Evolutionary conservation across 1,139 yeast genomes (phyloP).

Genomic region (Pichia sp.): DNA sequence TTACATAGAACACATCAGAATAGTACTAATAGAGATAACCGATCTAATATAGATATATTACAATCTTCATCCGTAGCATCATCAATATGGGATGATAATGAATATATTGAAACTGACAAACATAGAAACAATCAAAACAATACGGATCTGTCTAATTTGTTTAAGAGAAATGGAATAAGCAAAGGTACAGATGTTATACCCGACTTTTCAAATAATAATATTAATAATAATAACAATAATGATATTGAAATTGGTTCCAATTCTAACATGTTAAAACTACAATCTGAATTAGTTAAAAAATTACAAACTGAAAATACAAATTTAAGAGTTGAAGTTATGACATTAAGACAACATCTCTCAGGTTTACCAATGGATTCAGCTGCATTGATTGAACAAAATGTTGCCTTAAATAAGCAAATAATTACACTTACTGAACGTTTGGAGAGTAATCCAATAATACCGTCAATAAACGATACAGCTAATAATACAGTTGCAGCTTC

Average conservation of each 20-base stretch:
- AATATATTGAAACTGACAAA: background rate
- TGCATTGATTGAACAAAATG: slow-evolving; percentile 36
- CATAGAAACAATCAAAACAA: slow-evolving; percentile 3
- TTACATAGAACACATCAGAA: slow-evolving; percentile 6
- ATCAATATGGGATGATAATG: slow-evolving; percentile 13
- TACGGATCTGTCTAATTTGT: slow-evolving; percentile 6
- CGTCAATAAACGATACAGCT: no score
- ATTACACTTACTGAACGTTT: background rate
- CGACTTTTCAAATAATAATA: slow-evolving; percentile 17
- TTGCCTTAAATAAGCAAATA: slow-evolving; percentile 30
- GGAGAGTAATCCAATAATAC: no score
- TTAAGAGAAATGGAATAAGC: slow-evolving; percentile 9
- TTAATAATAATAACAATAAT: slow-evolving; percentile 7
- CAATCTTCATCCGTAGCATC: slow-evolving; percentile 14
- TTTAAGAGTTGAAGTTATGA: slow-evolving; percentile 51
- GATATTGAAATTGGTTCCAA: slow-evolving; percentile 5
- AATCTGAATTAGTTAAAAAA: slow-evolving; percentile 43
- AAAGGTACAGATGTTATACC: slow-evolving; percentile 29
- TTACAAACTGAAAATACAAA: slow-evolving; percentile 58
- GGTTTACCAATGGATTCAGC: slow-evolving; percentile 41
- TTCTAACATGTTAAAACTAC: slow-evolving; percentile 47
- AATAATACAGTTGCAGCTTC: background rate
- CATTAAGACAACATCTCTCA: slow-evolving; percentile 44
- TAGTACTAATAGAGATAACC: background rate
- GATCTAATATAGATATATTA: slow-evolving; percentile 3